Conservation (phyloP, 768 basidiomycete genomes). For the Mycena albidolilacea region DNA sequence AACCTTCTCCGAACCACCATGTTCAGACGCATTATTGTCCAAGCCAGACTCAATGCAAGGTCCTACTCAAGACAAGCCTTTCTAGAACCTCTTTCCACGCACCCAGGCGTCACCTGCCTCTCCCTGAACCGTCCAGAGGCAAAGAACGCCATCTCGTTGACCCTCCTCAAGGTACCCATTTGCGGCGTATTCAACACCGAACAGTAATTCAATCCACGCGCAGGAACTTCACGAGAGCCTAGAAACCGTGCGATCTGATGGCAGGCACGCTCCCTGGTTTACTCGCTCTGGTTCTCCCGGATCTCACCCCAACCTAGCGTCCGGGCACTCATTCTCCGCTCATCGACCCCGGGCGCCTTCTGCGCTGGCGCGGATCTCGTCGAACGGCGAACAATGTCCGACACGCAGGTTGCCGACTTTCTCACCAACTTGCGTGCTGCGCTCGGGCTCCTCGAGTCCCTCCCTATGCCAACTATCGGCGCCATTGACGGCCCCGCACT, state of each 20-base stretch:
- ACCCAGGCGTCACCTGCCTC: conserved; percentile 79
- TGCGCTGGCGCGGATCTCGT: conserved; percentile 94
- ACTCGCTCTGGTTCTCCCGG: conserved; percentile 17
- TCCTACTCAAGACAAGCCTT: conserved; percentile 53
- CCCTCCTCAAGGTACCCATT: conserved; percentile 71
- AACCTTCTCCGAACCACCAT: conserved; percentile 13
- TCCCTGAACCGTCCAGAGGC: conserved; percentile 87
- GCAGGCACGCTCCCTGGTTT: conserved; percentile 59
- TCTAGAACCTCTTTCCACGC: conserved; percentile 65
- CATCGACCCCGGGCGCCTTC: conserved; percentile 83
- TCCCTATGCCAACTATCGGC: conserved; percentile 92
- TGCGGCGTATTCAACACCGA: conserved; percentile 17
- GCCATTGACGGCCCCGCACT: conserved; percentile 95
- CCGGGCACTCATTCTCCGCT: conserved; percentile 87
- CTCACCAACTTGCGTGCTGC: conserved; percentile 81
- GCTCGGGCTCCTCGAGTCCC: conserved; percentile 80
- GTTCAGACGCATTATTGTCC: conserved; percentile 17
- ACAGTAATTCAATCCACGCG: conserved; percentile 24
- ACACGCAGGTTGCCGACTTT: conserved; percentile 81
- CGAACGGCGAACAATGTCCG: conserved; percentile 89
- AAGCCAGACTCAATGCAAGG: conserved; percentile 16
- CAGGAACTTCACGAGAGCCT: conserved; percentile 84
- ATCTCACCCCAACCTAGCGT: conserved; percentile 58
- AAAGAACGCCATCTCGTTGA: conserved; percentile 90
- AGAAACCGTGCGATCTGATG: conserved; percentile 76